Base-by-base conservation (phyloP, 208 protist genomes). In the Leptomonas pyrrhocoris region DNA sequence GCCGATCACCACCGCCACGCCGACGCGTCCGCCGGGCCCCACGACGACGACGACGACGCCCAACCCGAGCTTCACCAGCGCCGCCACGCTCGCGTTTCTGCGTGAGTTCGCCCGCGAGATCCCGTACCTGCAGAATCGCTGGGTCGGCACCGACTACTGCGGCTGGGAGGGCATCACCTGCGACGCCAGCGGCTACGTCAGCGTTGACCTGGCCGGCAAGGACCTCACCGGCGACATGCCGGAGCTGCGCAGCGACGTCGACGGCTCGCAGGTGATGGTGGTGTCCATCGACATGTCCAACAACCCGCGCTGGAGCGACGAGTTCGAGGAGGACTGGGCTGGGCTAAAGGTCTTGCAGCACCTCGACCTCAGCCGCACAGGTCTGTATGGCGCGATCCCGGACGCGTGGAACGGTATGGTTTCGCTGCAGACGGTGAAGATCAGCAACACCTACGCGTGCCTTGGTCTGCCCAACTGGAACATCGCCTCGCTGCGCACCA, bases 331-430 rank as follows among this genome's bases (percentile, higher is more conserved):
- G 31, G n/a, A 5, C 23, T 77, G 73, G 73, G 56, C 34, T 4
- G 23, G 21, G 40, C 58, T 77, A 19, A 23, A 28, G 16, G 23
- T 56, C 43, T 49, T 77, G 11, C 18, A 36, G 18, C 56, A 23
- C 50, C 40, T 77, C 58, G 48, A 71, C 64, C 57, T 77, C 34
- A 68, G 62, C 73, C 53, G 40, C 64, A 77, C 73, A 23, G 21
- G 31, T 42, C 54, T 77, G 28, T 19, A 38, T 34, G 49, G 50
- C 48, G 3, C 8, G 23, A 23, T 77, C 12, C 73, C 73, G 12
- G 48, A 55, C 21, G 18, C 63, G 64, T 77, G 73, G 73, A 61
- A 55, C 64, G 58, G 56, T 56, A 77, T 77, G 72, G 30, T 21
- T 15, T 19, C 34, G 38, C 46, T 77, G 34, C 19, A 63, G 30